phyloP scores from a whole-genome alignment of 257 asterid species.

The Petunia axillaris region DNA sequence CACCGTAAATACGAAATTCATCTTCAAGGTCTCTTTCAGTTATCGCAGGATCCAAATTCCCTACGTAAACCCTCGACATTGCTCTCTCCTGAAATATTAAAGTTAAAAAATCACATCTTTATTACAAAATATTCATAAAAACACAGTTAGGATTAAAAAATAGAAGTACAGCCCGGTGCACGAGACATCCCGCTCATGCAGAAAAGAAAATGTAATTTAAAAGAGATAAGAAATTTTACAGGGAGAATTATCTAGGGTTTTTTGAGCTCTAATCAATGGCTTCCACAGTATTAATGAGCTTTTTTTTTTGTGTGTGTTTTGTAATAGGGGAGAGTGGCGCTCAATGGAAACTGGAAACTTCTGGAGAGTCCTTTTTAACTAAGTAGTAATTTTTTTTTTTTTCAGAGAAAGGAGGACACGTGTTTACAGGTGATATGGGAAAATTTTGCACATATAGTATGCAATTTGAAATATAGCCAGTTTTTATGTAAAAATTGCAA shows the following conservation, averaged over 20 bases:
- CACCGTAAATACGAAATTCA: slow-evolving; percentile 49
- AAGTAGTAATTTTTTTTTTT: background rate
- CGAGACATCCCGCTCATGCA: no score
- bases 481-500: no score
- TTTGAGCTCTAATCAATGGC: background rate
- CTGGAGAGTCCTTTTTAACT: background rate
- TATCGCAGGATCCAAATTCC: slow-evolving; percentile 51
- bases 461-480: no score
- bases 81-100: background rate
- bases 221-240: background rate
- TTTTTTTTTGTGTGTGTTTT: background rate
- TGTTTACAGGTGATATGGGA: background rate
- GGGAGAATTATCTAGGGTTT: background rate
- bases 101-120: slow-evolving; percentile 6
- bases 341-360: background rate
- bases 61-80: slow-evolving; percentile 55
- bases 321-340: background rate
- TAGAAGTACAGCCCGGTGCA: no score
- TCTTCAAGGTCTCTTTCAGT: slow-evolving; percentile 56
- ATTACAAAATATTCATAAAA: background rate
- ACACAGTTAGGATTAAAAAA: background rate
- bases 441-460: no score
- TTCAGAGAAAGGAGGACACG: background rate
- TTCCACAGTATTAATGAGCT: background rate
- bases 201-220: no score